Evolutionary conservation across 768 basidiomycete genomes (phyloP).

Genomic region (Rhodotorula paludigena): DNA sequence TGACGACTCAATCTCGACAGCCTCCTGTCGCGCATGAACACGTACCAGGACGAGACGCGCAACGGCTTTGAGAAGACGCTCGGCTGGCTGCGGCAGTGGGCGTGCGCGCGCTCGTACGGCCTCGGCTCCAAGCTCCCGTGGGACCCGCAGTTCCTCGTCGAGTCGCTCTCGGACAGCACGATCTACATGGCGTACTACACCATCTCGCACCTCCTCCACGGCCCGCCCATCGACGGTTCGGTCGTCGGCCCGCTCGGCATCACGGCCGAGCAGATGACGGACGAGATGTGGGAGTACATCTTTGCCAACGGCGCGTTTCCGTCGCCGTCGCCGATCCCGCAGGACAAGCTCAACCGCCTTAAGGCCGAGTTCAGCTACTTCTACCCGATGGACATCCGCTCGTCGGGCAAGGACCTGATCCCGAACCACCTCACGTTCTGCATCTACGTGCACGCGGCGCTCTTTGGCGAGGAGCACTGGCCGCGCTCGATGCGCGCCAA

Average conservation of each 20-base stretch:
- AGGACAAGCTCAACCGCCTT: slow-evolving; percentile 73
- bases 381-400: slow-evolving; percentile 96
- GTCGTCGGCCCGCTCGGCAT: slow-evolving; percentile 77
- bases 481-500: slow-evolving; percentile 88
- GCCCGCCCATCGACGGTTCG: slow-evolving; percentile 68
- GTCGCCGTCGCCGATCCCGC: slow-evolving; percentile 57
- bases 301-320: slow-evolving; percentile 60
- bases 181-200: slow-evolving; percentile 99
- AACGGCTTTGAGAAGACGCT: slow-evolving; percentile 85
- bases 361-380: slow-evolving; percentile 92
- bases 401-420: slow-evolving; percentile 94
- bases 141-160: slow-evolving; percentile 94
- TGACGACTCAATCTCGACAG: slow-evolving; percentile 49
- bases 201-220: slow-evolving; percentile 81
- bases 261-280: slow-evolving; percentile 86
- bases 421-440: slow-evolving; percentile 92
- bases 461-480: slow-evolving; percentile 86
- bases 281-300: slow-evolving; percentile 95
- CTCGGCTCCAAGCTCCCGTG: slow-evolving; percentile 92
- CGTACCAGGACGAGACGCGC: slow-evolving; percentile 84
- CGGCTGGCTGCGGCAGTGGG: slow-evolving; percentile 97
- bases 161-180: slow-evolving; percentile 93
- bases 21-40: slow-evolving; percentile 76
- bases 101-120: slow-evolving; percentile 95
- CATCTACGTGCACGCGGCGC: slow-evolving; percentile 88